These are phyloP conservation scores for Neurospora africana DNA, from an alignment of 495 filamentous ascomycete genomes.

Conservation along the genomic window DNA sequence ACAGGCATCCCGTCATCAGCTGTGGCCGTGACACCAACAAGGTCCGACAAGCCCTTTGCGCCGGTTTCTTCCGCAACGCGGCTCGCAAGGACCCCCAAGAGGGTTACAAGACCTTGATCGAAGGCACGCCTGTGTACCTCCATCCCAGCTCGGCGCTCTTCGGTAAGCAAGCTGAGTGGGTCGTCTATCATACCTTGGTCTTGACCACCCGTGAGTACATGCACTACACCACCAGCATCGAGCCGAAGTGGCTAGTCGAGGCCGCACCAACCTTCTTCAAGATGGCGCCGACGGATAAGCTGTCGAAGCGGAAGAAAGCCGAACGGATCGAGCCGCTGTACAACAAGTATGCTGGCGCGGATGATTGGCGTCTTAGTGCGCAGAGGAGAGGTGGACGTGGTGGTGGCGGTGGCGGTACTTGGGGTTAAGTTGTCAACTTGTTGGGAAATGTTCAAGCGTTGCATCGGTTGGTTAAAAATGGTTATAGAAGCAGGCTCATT, in stretches of 20 bases:
- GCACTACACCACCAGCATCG: slow-evolving; percentile 83
- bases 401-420: slow-evolving; percentile 83
- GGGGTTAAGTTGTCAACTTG: slow-evolving; percentile 51
- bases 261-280: slow-evolving; percentile 98
- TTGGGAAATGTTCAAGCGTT: background rate
- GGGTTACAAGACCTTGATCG: slow-evolving; percentile 92
- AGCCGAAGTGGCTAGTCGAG: slow-evolving; percentile 85
- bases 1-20: slow-evolving; percentile 65
- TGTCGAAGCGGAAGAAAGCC: slow-evolving; percentile 86
- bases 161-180: slow-evolving; percentile 90
- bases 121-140: slow-evolving; percentile 89
- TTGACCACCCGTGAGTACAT: slow-evolving; percentile 97
- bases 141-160: slow-evolving; percentile 87
- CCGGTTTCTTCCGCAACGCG: slow-evolving; percentile 90
- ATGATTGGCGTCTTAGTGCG: slow-evolving; percentile 88
- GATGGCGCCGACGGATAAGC: slow-evolving; percentile 76
- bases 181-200: slow-evolving; percentile 82
- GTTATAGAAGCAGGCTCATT: background rate
- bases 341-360: slow-evolving; percentile 73
- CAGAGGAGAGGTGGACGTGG: slow-evolving; percentile 80
- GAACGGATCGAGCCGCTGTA: slow-evolving; percentile 92
- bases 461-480: background rate
- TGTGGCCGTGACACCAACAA: slow-evolving; percentile 80
- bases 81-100: slow-evolving; percentile 93
- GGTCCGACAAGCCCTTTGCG: slow-evolving; percentile 85